phyloP scores from a whole-genome alignment of 306 rosid species.

The Acacia acuminata region DNA sequence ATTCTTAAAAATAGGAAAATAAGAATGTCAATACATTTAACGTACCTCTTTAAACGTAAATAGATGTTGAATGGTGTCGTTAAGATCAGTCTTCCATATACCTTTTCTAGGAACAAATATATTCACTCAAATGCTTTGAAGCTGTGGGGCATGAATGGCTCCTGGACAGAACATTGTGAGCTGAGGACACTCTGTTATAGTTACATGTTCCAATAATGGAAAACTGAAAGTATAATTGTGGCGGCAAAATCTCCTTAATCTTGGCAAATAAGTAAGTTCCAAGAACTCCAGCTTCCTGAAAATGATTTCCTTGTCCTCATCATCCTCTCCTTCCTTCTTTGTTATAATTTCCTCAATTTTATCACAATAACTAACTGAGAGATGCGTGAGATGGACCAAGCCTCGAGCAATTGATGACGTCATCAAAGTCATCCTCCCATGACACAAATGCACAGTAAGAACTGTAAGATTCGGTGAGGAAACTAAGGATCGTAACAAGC shows the following conservation, averaged over 20 bases:
- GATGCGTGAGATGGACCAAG: background rate
- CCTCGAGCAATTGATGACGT: no score
- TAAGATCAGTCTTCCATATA: background rate
- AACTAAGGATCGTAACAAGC: background rate
- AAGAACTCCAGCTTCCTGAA: background rate
- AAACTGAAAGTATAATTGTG: background rate
- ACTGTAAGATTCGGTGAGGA: background rate
- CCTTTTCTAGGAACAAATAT: no score
- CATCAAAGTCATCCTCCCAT: no score
- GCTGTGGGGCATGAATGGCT: background rate
- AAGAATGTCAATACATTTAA: background rate
- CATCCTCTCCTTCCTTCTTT: background rate
- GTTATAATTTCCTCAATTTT: background rate
- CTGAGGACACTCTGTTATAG: background rate
- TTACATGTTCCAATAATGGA: background rate
- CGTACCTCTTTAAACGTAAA: background rate
- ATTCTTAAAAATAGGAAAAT: background rate
- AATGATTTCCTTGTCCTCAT: background rate
- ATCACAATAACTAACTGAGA: fast-evolving
- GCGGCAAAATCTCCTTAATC: background rate
- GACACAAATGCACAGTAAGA: fast-evolving
- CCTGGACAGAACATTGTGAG: background rate
- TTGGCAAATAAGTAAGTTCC: background rate
- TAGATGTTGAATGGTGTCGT: background rate
- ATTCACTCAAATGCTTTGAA: background rate